Percentiles rank a stretch among this genome's conserved stretches.
phyloP scores from a whole-genome alignment of 352 stramenopile species.

The Globisporangium orthogonon region DNA sequence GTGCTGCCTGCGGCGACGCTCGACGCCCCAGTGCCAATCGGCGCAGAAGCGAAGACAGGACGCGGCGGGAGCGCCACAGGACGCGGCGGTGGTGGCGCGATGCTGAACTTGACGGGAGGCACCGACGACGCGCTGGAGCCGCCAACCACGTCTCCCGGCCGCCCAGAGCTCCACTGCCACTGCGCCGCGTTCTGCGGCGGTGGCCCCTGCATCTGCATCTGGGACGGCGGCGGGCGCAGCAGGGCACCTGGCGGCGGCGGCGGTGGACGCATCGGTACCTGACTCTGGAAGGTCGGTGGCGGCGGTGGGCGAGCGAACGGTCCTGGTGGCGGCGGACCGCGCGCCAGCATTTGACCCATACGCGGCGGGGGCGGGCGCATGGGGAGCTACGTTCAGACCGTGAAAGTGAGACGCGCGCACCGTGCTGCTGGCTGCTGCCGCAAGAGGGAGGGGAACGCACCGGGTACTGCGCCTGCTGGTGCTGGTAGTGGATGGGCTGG shows the following conservation, averaged over 20 bases:
- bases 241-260: slow-evolving; percentile 3
- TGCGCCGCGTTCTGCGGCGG: slow-evolving; percentile 19
- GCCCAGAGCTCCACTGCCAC: slow-evolving; percentile 71
- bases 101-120: slow-evolving; percentile 46
- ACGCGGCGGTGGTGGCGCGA: slow-evolving; percentile 13
- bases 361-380: slow-evolving; percentile 36
- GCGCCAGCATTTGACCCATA: slow-evolving; percentile 14
- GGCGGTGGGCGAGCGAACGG: slow-evolving; percentile 10
- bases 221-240: slow-evolving; percentile 8
- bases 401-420: background rate
- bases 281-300: slow-evolving; percentile 1
- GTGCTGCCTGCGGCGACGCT: slow-evolving; percentile 22
- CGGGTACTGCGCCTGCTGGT: slow-evolving; percentile 8
- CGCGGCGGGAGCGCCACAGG: slow-evolving; percentile 12
- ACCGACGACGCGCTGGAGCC: slow-evolving; percentile 11
- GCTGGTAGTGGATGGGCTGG: slow-evolving; percentile 1
- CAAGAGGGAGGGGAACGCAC: background rate
- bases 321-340: slow-evolving; percentile 6
- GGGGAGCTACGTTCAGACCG: background rate
- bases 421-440: too few relatives aligned
- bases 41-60: slow-evolving; percentile 8
- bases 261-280: slow-evolving; percentile 2
- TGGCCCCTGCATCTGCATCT: slow-evolving; percentile 9
- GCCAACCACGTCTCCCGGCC: background rate
- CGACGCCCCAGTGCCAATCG: slow-evolving; percentile 9